Evolutionary conservation across 2,329 filamentous ascomycete species (phyloP).

Genomic region (Aureobasidium sp.): DNA sequence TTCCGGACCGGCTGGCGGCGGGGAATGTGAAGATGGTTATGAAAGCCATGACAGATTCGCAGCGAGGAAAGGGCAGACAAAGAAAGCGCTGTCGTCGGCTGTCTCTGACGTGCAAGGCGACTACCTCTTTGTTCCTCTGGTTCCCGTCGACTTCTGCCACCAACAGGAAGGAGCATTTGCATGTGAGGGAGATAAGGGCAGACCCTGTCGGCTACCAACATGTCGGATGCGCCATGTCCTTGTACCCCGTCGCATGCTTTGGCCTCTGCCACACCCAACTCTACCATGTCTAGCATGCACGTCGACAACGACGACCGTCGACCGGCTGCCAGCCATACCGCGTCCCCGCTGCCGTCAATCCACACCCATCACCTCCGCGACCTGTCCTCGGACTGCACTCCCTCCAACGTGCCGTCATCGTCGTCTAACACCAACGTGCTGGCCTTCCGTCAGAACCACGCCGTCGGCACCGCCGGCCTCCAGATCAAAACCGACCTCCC

Average conservation of each 20-base stretch:
- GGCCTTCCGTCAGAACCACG: slow-evolving; percentile 4
- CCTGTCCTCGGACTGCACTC: neutral
- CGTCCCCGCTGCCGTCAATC: neutral
- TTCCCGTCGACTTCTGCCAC: neutral
- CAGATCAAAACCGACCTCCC: slow-evolving; percentile 9
- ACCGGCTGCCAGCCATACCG: neutral
- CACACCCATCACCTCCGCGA: neutral
- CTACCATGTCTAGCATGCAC: neutral
- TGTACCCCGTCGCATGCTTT: neutral
- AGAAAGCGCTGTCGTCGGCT: neutral
- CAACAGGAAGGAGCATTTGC: neutral
- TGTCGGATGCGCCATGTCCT: neutral
- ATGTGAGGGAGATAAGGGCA: neutral
- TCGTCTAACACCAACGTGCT: neutral
- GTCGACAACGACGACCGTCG: neutral
- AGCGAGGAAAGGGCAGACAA: neutral
- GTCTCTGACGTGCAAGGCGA: neutral
- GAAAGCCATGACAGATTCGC: neutral
- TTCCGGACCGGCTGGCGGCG: neutral
- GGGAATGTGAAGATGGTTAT: neutral
- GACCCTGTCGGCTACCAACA: neutral
- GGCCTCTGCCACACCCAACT: neutral
- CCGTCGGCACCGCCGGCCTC: slow-evolving; percentile 4
- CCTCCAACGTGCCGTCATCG: neutral
- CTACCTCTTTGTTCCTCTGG: neutral